Evolutionary conservation across 2,329 filamentous ascomycete species (phyloP).

Genomic region (Penicillium sp.): DNA sequence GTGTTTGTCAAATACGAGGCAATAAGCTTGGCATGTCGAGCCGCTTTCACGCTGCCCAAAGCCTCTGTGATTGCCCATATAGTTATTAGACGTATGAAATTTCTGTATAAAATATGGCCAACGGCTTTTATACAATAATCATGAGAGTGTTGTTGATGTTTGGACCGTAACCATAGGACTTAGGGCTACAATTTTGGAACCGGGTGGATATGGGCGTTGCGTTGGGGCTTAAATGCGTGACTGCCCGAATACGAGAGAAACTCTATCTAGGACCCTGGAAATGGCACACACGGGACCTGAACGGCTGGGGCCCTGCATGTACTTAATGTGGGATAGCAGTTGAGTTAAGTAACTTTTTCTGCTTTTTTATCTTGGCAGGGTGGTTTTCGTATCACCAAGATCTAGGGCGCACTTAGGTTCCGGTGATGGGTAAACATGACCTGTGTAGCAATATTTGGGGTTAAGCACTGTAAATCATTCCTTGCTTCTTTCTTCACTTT

Average conservation of each 20-base stretch:
- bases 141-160: not conserved
- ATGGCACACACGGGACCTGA: not conserved
- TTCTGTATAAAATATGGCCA: not conserved
- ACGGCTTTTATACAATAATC: no score
- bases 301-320: not conserved
- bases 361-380: no score
- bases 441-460: no score
- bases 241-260: not conserved
- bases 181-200: not conserved
- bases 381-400: no score
- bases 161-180: not conserved
- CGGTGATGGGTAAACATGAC: no score
- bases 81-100: no score
- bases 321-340: not conserved
- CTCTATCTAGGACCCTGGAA: not conserved
- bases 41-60: not conserved
- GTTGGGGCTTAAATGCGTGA: not conserved
- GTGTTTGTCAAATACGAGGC: slow-evolving; percentile 17
- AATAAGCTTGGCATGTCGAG: slow-evolving; percentile 16
- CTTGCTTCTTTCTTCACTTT: no score
- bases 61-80: not conserved
- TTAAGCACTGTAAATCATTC: no score
- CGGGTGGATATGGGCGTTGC: not conserved
- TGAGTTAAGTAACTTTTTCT: no score
- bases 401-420: no score